Evolutionary conservation across 2,329 filamentous ascomycete species (phyloP), one percentile per base, ranked within the genome.

Genomic region (Nothophaeocryptopus gaeumannii): DNA sequence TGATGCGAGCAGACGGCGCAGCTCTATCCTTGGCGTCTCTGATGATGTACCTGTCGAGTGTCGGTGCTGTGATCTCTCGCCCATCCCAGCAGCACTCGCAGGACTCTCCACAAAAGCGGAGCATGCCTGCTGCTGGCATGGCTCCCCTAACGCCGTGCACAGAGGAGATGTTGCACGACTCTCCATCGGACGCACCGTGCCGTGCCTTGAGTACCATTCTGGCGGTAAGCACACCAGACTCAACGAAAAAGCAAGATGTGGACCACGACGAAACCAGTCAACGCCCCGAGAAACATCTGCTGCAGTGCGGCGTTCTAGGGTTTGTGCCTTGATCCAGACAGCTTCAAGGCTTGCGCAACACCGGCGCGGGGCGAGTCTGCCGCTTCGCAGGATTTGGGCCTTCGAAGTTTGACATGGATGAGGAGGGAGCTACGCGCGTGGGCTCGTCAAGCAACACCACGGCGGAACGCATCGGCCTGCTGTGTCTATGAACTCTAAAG

Each of bases 341-440:
- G 20, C 20, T 26, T 26, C 20, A 26, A 31, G 38, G 31, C 13
- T 45, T 39, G 47, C 34, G 47, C 32, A 44, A 44, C 16, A 43
- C 11, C 47, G 26, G 47, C 30, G 11, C 39, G 47, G 47, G 47
- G 34, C 26, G 39, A 26, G 29, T 30, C 34, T 44, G 35, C 47
- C 39, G 34, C 29, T 10, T 26, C 31, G 34, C 20, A 39, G 36
- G 36, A 12, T 39, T 41, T 33, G 34, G 16, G 32, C 20, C 20
- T 38, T 37, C 20, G 16, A 14, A 5, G 42, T 26, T 34, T 45
- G 45, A 45, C 50, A 12, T 14, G 46, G 20, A 38, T 47, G 34
- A 5, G 13, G 34, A 39, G 39, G 33, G 34, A 43, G 46, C 38
- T 43, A 49, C 39, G 47, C 47, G 47, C 47, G 34, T 41, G 40